phyloP scores from a whole-genome alignment of 129 eudicot genomes.

The Tagetes patula region DNA sequence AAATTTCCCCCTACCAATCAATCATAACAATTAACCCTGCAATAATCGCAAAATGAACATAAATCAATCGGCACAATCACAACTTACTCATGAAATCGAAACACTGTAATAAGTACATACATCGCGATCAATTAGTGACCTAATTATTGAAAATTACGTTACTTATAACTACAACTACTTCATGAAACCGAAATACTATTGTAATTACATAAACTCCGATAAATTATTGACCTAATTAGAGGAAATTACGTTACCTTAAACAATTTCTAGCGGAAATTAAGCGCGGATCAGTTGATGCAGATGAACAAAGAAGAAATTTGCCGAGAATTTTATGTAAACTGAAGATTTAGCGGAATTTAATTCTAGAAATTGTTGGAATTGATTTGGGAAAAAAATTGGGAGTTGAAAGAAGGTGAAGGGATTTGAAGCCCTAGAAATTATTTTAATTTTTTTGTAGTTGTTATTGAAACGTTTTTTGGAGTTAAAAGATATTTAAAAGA shows the following conservation, averaged over 20 bases:
- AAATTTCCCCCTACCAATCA: conserved; percentile 1
- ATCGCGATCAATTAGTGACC: conserved; percentile 7
- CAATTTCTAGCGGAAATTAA: conserved; percentile 13
- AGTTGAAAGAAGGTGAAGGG: conserved; percentile 10
- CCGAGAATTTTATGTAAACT: background rate
- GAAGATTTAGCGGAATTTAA: background rate
- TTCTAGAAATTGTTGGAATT: conserved; percentile 18
- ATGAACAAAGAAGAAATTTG: conserved; percentile 15
- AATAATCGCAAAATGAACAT: background rate
- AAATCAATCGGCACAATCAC: conserved; percentile 4
- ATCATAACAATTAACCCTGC: background rate
- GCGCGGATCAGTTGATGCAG: conserved; percentile 20
- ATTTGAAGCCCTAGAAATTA: conserved; percentile 31
- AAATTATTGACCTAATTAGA: conserved; percentile 12
- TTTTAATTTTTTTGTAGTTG: background rate
- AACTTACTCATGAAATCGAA: conserved; percentile 12
- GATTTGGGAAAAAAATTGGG: background rate
- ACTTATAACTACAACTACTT: conserved; percentile 1
- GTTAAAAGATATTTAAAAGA: background rate
- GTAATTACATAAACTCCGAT: conserved; percentile 1
- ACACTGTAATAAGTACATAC: conserved; percentile 5
- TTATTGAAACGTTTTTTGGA: conserved; percentile 14
- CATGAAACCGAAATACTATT: conserved; percentile 19
- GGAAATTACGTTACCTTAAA: conserved; percentile 24
- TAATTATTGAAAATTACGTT: conserved; percentile 12